Evolutionary conservation across 306 rosid genomes (phyloP), one percentile per base, ranked within the genome.

Genomic region (Medicago ruthenica): DNA sequence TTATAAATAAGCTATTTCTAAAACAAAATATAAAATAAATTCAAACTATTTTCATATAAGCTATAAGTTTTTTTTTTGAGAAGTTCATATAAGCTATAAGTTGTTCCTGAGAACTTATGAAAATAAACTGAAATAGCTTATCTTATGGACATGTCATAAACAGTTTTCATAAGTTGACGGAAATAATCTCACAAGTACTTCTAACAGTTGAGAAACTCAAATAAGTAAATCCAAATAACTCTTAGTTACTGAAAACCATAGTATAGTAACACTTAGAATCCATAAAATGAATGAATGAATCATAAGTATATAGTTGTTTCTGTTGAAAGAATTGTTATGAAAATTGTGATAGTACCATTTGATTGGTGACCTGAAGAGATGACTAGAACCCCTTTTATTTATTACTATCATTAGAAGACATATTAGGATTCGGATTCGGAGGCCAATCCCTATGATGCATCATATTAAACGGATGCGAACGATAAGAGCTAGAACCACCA

Each of bases 381-480:
- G n/a, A 14, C 9, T 0, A 41, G 8, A 58, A 58, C 13, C 54
- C 37, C 73, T 68, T 70, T 74, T 67, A 81, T 47, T 81, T 81
- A 70, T 81, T 81, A 65, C 76, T 75, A 65, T 48, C 72, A 53
- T 80, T 73, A 44, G 81, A 67, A 74, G 85, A 57, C 59, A 81
- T 71, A 24, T 68, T 62, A 76, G 65, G 51, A 9, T 61, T 44
- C 7, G 70, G 70, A 74, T 48, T 39, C 39, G 65, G 72, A 72
- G 88, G 64, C 88, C 88, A 85, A 61, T 85, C 83, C 70, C 88
- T 72, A n/a, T 75, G 86, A 77, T 81, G 91, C 86, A 83, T 24
- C 92, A 87, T 83, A 42, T 74, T 85, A 62, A 74, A 88, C 34
- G 89, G 90, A 45, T 71, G 75, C 15, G 76, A 71, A 2, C 65